Conservation (phyloP, 2,329 filamentous ascomycete genomes). For the Eurotiales sp. region DNA sequence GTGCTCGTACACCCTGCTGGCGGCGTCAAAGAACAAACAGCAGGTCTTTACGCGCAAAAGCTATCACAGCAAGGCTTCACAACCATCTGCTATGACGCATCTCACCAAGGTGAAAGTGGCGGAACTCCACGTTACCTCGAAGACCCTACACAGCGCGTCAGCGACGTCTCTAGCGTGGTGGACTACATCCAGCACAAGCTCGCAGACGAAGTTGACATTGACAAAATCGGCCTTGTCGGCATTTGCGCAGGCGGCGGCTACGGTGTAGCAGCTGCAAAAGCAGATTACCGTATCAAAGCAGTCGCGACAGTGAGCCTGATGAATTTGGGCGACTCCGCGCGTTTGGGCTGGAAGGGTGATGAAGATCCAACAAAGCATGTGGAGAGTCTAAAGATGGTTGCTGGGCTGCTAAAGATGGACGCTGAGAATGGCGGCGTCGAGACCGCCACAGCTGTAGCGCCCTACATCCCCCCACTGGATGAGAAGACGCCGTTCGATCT, state of each 20-base stretch:
- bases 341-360: slow-evolving; percentile 8
- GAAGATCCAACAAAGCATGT: slow-evolving; percentile 8
- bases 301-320: slow-evolving; percentile 32
- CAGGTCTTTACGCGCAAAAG: slow-evolving; percentile 28
- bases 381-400: slow-evolving; percentile 10
- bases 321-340: slow-evolving; percentile 26
- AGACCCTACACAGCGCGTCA: slow-evolving; percentile 34
- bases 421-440: slow-evolving; percentile 9
- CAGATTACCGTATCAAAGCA: slow-evolving; percentile 38
- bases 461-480: slow-evolving; percentile 7
- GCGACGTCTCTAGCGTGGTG: slow-evolving; percentile 36
- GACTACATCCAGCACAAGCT: slow-evolving; percentile 24
- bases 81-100: slow-evolving; percentile 35
- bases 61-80: slow-evolving; percentile 31
- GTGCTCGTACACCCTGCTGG: slow-evolving; percentile 20
- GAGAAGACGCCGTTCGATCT: slow-evolving; percentile 15
- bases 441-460: not conserved
- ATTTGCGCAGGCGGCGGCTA: slow-evolving; percentile 40
- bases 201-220: slow-evolving; percentile 24
- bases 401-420: slow-evolving; percentile 13
- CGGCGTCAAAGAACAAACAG: slow-evolving; percentile 38
- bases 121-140: slow-evolving; percentile 37
- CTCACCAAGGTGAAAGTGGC: slow-evolving; percentile 35
- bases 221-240: slow-evolving; percentile 36
- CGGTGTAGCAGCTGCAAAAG: slow-evolving; percentile 30